Conservation (phyloP, 441 rosid species). For the Pelargonium citronellum region DNA sequence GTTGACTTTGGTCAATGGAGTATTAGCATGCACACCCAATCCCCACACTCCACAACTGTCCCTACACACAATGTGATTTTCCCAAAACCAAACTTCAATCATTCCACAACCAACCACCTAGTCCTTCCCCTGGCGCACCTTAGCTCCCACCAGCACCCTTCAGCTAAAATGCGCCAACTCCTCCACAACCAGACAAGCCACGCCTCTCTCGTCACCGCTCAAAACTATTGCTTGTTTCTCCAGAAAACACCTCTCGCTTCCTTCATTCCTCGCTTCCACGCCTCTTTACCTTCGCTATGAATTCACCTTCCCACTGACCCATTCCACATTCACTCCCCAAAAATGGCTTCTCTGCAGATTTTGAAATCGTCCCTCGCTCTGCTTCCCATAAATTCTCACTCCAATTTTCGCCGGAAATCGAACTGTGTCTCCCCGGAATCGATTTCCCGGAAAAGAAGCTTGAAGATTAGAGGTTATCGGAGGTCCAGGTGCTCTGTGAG, state of each 20-base stretch:
- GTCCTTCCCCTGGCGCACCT: background rate
- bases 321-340: background rate
- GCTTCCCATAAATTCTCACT: constrained; percentile 35
- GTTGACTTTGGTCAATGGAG: too few species aligned
- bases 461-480: constrained; percentile 26
- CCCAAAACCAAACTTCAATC: too few species aligned
- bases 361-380: constrained; percentile 40
- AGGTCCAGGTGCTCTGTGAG: constrained; percentile 20
- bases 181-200: constrained; percentile 3
- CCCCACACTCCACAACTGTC: too few species aligned
- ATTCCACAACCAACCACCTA: too few species aligned
- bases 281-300: background rate
- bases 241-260: too few species aligned
- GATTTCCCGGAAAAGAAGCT: too few species aligned
- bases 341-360: constrained; percentile 43
- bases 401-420: constrained; percentile 36
- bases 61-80: too few species aligned
- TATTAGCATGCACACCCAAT: too few species aligned
- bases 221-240: background rate
- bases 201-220: background rate
- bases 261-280: background rate
- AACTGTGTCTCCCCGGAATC: background rate
- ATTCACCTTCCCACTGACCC: background rate
- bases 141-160: background rate
- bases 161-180: background rate